A percentile compares a stretch with the other conserved stretches of the same genome.
Evolutionary conservation across 192 early-diverging fungal genomes (phyloP).

Genomic region (Thamnidium elegans): DNA sequence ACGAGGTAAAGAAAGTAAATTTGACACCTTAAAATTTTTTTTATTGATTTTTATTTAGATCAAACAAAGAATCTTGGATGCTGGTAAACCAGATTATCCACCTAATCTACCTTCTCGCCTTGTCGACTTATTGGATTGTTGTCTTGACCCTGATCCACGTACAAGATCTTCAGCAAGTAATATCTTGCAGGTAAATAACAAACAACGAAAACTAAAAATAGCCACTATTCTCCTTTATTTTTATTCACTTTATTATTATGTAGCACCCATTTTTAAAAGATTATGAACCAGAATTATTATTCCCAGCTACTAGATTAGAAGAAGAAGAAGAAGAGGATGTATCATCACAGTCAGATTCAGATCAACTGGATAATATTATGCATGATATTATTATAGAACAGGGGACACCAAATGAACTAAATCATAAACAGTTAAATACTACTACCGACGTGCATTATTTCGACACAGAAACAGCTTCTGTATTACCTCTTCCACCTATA

Average conservation of each 20-base stretch:
- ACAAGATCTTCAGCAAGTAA: conserved; percentile 23
- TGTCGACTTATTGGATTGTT: conserved; percentile 31
- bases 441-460: background rate
- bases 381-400: background rate
- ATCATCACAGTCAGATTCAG: conserved; percentile 20
- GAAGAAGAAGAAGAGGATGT: conserved; percentile 4
- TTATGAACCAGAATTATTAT: conserved; percentile 25
- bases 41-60: conserved; percentile 16
- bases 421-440: background rate
- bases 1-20: conserved; percentile 23
- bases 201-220: too few species aligned
- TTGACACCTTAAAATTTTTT: conserved; percentile 6
- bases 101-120: conserved; percentile 25
- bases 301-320: conserved; percentile 21
- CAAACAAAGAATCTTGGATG: conserved; percentile 34
- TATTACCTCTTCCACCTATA: background rate
- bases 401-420: background rate
- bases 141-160: conserved; percentile 30
- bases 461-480: background rate
- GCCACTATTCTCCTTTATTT: background rate
- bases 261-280: conserved; percentile 30
- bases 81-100: conserved; percentile 28
- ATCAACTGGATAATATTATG: conserved; percentile 11
- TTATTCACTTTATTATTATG: background rate
- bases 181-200: conserved; percentile 27